Evolutionary conservation across 257 asterid genomes (phyloP).

Genomic region (Cordia subcordata): DNA sequence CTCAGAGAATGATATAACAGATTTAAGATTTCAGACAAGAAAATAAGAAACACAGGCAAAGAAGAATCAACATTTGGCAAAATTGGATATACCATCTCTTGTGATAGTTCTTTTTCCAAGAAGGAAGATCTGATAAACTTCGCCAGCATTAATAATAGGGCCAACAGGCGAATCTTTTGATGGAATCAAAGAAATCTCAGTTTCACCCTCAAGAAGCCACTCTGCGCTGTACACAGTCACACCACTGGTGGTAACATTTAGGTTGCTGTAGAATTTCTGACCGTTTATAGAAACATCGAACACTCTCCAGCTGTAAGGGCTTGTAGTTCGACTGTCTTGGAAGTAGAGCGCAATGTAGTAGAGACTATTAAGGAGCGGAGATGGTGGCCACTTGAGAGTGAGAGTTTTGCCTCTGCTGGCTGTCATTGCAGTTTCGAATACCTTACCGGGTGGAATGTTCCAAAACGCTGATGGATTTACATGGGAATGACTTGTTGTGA

Average conservation of each 20-base stretch:
- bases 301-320: constrained; percentile 77
- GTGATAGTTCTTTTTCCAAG: constrained; percentile 52
- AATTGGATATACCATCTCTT: constrained; percentile 59
- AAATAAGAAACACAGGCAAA: neutral
- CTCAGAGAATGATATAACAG: neutral
- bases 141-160: constrained; percentile 86
- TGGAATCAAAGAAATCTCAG: constrained; percentile 49
- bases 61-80: neutral
- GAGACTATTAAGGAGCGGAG: constrained; percentile 39
- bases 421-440: constrained; percentile 62
- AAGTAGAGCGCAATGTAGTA: constrained; percentile 73
- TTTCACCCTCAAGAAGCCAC: constrained; percentile 65
- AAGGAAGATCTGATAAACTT: constrained; percentile 54
- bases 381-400: constrained; percentile 70
- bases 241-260: constrained; percentile 64
- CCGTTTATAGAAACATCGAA: constrained; percentile 55
- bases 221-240: constrained; percentile 46
- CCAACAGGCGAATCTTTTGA: constrained; percentile 49
- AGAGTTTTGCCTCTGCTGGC: constrained; percentile 55
- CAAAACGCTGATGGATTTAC: constrained; percentile 47
- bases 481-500: constrained; percentile 46
- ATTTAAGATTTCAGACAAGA: neutral
- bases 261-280: constrained; percentile 39
- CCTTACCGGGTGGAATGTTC: constrained; percentile 71
- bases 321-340: constrained; percentile 64